Conservation (phyloP, 176 grass and related monocot genomes). For the Themeda triandra region DNA sequence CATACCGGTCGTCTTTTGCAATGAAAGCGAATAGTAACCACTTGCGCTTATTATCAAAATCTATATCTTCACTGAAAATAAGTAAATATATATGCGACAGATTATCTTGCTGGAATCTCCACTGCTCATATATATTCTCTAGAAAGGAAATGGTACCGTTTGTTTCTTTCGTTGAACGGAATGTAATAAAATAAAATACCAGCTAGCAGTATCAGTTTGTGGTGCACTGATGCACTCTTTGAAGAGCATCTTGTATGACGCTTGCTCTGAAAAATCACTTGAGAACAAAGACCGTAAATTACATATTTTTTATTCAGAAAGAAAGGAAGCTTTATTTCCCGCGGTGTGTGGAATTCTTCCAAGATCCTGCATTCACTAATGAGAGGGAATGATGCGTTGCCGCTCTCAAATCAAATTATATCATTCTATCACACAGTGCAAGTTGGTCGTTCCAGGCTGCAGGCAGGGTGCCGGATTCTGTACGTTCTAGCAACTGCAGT, state of each 20-base stretch:
- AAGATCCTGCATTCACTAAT: neutral
- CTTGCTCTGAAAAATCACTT: neutral
- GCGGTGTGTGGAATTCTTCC: neutral
- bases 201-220: neutral
- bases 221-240: neutral
- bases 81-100: neutral
- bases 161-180: neutral
- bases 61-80: neutral
- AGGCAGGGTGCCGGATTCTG: neutral
- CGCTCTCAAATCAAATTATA: slow-evolving; percentile 26
- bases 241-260: neutral
- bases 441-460: slow-evolving; percentile 16
- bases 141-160: neutral
- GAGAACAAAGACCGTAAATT: neutral
- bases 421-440: neutral
- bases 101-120: neutral
- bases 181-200: neutral
- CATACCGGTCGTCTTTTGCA: neutral
- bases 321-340: no score
- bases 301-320: neutral
- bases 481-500: neutral
- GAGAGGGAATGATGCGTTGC: neutral
- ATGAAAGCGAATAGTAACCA: neutral
- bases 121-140: neutral
- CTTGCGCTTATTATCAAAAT: neutral